Evolutionary conservation across 202 grass and related monocot species (phyloP), one percentile per base, ranked within the genome.

Genomic region (Saccharum hybrid): DNA sequence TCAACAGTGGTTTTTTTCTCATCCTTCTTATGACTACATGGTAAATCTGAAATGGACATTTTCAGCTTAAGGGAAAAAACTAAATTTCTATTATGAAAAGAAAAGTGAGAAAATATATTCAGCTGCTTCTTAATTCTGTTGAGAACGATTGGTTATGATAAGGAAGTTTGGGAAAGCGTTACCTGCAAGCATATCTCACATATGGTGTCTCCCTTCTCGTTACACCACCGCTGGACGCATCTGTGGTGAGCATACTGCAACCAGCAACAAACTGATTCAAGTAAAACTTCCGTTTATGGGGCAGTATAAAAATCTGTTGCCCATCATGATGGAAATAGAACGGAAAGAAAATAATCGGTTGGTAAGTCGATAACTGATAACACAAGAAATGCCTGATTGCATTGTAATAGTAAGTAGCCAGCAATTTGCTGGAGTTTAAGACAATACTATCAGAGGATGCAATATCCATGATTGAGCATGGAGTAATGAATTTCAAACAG

Each of bases 171-270:
- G 81, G 41, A 69, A 87, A 80, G 30, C 7, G 34, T 86, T 73
- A 96, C 94, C 90, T 96, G 84, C 45, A 96, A 88, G 84, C 94
- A 96, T 79, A 96, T 96, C 81, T 96, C 94, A 61, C 94, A 96
- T 33, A 36, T 79, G 51, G 84, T 96, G 69, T 93, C 87, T 82
- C 94, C 94, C 59, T 96, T 96, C 85, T 96, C 94, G 39, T 96
- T 90, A 71, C 94, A 96, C 94, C 94, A 96, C 48, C 82, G 82
- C 67, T 93, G 94, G 16, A 96, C 85, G 85, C 94, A 96, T 85
- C 72, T 89, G 36, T 72, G 86, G 80, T 96, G 94, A 68, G 91
- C 94, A 52, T 89, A 91, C 94, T 93, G 88, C 71, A 68, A 60
- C 33, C 31, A 86, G 46, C 60, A 75, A 85, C 75, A 81, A 66